phyloP scores from a whole-genome alignment of 768 basidiomycete species.

The Trametes elegans region DNA sequence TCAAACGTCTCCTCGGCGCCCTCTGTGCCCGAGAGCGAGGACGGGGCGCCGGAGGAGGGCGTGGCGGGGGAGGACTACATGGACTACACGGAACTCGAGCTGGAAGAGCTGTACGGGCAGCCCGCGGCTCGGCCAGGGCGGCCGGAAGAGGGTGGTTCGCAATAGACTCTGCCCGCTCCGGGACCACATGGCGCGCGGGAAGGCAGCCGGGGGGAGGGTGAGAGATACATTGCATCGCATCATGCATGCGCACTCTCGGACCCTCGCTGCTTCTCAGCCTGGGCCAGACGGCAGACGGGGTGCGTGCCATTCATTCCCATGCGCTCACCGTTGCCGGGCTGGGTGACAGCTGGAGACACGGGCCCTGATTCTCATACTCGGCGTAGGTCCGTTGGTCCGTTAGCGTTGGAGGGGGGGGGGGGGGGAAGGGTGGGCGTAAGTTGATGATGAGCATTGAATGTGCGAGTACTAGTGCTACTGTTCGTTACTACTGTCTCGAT shows the following conservation, averaged over 20 bases:
- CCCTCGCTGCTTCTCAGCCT: slow-evolving; percentile 4
- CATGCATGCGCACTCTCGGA: slow-evolving; percentile 4
- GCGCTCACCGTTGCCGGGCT: slow-evolving; percentile 17
- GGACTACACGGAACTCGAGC: slow-evolving; percentile 6
- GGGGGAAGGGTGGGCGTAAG: not conserved
- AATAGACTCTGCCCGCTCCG: slow-evolving; percentile 2
- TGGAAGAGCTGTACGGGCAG: not conserved
- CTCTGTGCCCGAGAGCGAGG: slow-evolving; percentile 17
- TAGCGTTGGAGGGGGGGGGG: slow-evolving; percentile 3
- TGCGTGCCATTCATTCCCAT: slow-evolving; percentile 15
- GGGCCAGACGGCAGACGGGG: slow-evolving; percentile 5
- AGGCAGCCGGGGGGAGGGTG: slow-evolving; percentile 4
- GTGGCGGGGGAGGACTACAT: slow-evolving; percentile 2
- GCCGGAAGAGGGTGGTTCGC: slow-evolving; percentile 3
- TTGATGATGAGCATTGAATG: not conserved
- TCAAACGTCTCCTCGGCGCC: slow-evolving; percentile 15
- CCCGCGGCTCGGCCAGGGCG: slow-evolving; percentile 7
- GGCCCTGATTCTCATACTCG: not conserved
- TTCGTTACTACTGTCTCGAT: not conserved
- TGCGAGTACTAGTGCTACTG: not conserved
- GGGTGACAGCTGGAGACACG: slow-evolving; percentile 15
- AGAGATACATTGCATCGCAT: no score
- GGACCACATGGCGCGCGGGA: not conserved
- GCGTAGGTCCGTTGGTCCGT: slow-evolving; percentile 8
- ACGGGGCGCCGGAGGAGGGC: slow-evolving; percentile 3